Conservation (phyloP, 139 green algal genomes). For the Chlamydomonas schloesseri region DNA sequence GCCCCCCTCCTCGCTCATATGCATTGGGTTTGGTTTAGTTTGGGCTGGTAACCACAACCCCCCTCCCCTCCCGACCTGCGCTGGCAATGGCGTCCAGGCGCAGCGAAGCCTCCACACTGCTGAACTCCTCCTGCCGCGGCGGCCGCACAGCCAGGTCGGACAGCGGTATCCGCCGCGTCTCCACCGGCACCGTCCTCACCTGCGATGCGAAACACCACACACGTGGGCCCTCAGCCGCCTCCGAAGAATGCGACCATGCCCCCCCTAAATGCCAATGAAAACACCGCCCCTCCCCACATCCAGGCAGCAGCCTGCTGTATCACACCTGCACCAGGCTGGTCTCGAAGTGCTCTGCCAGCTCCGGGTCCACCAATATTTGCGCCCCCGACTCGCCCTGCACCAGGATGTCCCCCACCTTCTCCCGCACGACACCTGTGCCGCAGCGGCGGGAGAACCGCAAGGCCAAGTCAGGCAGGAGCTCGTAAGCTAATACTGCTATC, state of each 20-base stretch:
- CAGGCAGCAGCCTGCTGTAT: no score
- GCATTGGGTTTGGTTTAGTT: no score
- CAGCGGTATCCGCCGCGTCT: conserved; percentile 53
- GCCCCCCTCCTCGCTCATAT: no score
- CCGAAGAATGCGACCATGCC: no score
- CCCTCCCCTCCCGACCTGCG: no score
- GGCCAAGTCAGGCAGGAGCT: background rate
- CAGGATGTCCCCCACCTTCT: conserved; percentile 80
- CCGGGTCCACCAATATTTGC: conserved; percentile 77
- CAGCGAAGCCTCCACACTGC: conserved; percentile 79
- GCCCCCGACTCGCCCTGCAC: conserved; percentile 81
- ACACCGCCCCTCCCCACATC: no score
- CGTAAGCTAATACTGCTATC: no score
- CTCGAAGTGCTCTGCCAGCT: conserved; percentile 81
- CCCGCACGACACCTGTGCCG: conserved; percentile 59
- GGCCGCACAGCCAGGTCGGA: conserved; percentile 62
- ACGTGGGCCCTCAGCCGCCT: no score
- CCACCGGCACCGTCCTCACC: conserved; percentile 78
- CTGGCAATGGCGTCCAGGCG: conserved; percentile 84
- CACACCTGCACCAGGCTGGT: conserved; percentile 51
- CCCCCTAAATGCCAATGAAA: no score
- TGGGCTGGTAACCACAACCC: no score
- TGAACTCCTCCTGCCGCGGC: conserved; percentile 64
- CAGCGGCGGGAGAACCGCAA: conserved; percentile 18
- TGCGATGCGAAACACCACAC: conserved; percentile 8